Conservation (phyloP, 2,329 filamentous ascomycete genomes). For the Incumbomyces delicatus region DNA sequence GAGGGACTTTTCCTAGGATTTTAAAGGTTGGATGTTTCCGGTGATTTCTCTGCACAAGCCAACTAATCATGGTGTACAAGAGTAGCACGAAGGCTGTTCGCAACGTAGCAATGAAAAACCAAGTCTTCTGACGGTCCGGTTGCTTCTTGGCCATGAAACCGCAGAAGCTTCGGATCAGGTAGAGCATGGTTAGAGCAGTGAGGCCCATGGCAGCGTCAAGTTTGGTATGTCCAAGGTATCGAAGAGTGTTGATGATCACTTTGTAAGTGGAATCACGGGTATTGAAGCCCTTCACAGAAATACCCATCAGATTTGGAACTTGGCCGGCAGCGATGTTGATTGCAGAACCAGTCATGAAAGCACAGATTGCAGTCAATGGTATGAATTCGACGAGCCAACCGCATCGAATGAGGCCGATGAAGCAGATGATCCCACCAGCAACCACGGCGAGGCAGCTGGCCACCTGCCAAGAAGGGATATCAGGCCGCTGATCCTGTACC, state of each 20-base stretch:
- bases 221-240: slow-evolving; percentile 55
- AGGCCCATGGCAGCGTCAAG: slow-evolving; percentile 83
- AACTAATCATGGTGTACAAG: slow-evolving; percentile 85
- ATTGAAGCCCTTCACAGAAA: slow-evolving; percentile 57
- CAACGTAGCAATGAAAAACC: slow-evolving; percentile 87
- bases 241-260: slow-evolving; percentile 75
- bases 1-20: slow-evolving; percentile 66
- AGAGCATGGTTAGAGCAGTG: slow-evolving; percentile 69
- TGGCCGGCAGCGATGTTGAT: slow-evolving; percentile 82
- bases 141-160: slow-evolving; percentile 57
- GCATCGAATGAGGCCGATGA: slow-evolving; percentile 66
- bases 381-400: slow-evolving; percentile 94
- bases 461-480: slow-evolving; percentile 53
- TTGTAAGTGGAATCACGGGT: slow-evolving; percentile 69
- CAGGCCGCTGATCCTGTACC: slow-evolving; percentile 47
- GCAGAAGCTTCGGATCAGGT: slow-evolving; percentile 60
- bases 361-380: slow-evolving; percentile 76
- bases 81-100: slow-evolving; percentile 86
- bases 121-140: slow-evolving; percentile 59
- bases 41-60: slow-evolving; percentile 64
- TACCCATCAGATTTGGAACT: slow-evolving; percentile 70
- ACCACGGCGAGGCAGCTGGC: slow-evolving; percentile 72
- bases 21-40: slow-evolving; percentile 57
- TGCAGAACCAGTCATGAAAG: slow-evolving; percentile 95
- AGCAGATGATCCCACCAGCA: slow-evolving; percentile 63